Evolutionary conservation across 345 rosid species (phyloP), one percentile per base, ranked within the genome.

Genomic region (Hibiscus mutabilis): DNA sequence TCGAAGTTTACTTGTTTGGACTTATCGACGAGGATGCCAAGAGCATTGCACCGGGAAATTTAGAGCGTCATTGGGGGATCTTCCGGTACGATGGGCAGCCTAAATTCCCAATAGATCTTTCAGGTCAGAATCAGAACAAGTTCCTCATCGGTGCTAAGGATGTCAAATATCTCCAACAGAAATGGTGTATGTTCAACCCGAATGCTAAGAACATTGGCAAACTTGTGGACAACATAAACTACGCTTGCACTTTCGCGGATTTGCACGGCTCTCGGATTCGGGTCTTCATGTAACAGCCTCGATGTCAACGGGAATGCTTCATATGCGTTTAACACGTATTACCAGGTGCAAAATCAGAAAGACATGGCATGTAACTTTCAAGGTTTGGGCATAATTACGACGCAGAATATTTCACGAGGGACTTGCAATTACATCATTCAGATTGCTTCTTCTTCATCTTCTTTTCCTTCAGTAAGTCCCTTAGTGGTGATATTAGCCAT

Each of bases 11-110:
- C 78, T 78, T 94, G 74, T 95, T 95, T 0, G 84, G 92, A 27
- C 85, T 95, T 51, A 71, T 95, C 1, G 99, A 92, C 12, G 98
- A 92, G 82, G 97, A 91, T 76, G 85, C 82, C 21, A 91, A 94
- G 83, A 94, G 95, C 72, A 78, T 89, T 58, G 96, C 86, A 46
- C 99, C 98, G 0, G 99, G 99, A 31, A 80, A 73, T 60, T 95
- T 92, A 15, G 99, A 95, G 82, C 93, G 99, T 29, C 97, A 95
- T 19, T 72, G 75, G 69, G 69, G 69, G 21, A 84, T 95, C 47
- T 92, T 85, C 40, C 74, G 82, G 58, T 94, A 83, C 25, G 97
- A 95, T 6, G 98, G 97, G 49, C 91, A 90, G 73, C 93, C 97
- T 9, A 94, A 94, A 67, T 94, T 85, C 70, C 74, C 80, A 0